These are phyloP conservation scores for Macrophomina tecta DNA, from an alignment of 2,329 filamentous ascomycete genomes.

Conservation along the genomic window DNA sequence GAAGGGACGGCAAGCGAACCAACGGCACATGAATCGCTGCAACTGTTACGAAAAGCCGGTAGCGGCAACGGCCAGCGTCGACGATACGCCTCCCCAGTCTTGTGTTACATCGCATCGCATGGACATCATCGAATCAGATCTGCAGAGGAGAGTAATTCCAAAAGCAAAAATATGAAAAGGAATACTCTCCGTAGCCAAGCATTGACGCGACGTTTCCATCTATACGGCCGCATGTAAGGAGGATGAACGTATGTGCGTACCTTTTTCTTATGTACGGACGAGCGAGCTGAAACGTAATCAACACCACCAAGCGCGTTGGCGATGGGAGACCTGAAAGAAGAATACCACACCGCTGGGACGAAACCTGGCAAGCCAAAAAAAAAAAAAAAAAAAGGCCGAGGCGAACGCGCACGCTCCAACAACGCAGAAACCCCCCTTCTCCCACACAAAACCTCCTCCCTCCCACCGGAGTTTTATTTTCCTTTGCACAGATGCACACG, in stretches of 20 bases:
- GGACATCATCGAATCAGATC: constrained; percentile 10
- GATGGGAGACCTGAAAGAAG: not conserved
- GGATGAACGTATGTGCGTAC: not conserved
- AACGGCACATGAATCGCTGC: not conserved
- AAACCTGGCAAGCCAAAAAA: not conserved
- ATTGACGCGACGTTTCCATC: not conserved
- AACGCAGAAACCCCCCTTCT: not conserved
- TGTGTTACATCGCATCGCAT: constrained; percentile 19
- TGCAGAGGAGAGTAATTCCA: not conserved
- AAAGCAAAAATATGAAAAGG: not conserved
- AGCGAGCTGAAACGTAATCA: not conserved
- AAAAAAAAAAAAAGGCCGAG: not conserved
- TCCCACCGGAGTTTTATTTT: not conserved
- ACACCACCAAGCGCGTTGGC: not conserved
- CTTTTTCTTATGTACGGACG: not conserved
- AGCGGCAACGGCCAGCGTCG: constrained; percentile 1
- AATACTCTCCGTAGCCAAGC: not conserved
- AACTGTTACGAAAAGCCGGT: not conserved
- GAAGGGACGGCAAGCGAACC: not conserved
- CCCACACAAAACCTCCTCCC: not conserved
- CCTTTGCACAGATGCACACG: not conserved
- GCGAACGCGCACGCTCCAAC: not conserved
- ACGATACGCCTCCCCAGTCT: not conserved
- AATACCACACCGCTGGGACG: not conserved
- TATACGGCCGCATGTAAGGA: not conserved